Evolutionary conservation across 371 early-diverging fungal species (phyloP).

Genomic region (Funneliformis caledonium): DNA sequence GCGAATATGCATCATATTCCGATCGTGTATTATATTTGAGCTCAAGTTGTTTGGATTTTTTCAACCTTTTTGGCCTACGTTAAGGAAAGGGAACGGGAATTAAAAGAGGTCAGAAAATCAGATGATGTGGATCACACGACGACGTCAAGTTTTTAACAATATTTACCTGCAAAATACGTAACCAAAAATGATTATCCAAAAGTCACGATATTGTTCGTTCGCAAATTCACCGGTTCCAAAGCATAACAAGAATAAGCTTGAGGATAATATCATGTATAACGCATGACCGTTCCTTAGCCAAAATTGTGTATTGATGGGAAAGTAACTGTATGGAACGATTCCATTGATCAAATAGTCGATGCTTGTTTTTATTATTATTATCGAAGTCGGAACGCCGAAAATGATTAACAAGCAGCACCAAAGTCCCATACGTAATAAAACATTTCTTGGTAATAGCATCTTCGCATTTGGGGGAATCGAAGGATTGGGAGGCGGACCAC

Average conservation of each 20-base stretch:
- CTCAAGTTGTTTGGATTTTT: no score
- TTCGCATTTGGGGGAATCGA: neutral
- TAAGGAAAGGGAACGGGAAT: no score
- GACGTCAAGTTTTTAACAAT: no score
- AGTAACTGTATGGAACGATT: neutral
- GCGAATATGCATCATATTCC: no score
- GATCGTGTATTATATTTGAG: no score
- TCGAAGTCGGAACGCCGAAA: neutral
- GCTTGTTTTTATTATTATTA: neutral
- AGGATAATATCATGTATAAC: slow-evolving; percentile 10
- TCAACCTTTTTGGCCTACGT: no score
- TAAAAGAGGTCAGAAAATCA: no score
- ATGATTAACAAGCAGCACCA: slow-evolving; percentile 29
- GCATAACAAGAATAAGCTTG: slow-evolving; percentile 27
- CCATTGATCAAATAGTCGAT: neutral
- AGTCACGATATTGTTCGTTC: slow-evolving; percentile 18
- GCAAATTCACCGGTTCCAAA: slow-evolving; percentile 37
- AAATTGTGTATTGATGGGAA: neutral
- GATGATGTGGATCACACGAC: no score
- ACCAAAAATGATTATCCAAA: slow-evolving; percentile 15
- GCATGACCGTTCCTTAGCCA: neutral
- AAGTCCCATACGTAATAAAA: slow-evolving; percentile 28
- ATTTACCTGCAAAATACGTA: slow-evolving; percentile 13
- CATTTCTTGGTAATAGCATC: slow-evolving; percentile 11
- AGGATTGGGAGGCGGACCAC: slow-evolving; percentile 24